Evolutionary conservation across 2,329 filamentous ascomycete genomes (phyloP).

Genomic region (Alternaria sp.): DNA sequence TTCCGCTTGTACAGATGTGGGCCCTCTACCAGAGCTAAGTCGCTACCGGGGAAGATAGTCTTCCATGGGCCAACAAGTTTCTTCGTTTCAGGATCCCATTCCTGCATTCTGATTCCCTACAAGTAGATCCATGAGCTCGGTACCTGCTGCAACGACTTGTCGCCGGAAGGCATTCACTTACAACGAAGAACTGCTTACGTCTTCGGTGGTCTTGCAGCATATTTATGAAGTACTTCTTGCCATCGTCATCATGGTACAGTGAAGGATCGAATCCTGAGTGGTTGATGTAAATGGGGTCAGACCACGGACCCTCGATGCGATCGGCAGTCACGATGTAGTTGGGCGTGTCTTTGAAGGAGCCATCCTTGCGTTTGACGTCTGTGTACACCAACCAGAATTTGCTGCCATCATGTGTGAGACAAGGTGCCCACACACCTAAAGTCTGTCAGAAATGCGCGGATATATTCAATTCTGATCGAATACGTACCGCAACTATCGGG

Average conservation of each 20-base stretch:
- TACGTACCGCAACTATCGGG: constrained; percentile 57
- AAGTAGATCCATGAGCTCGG: background rate
- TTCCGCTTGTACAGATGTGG: constrained; percentile 48
- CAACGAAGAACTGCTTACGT: constrained; percentile 55
- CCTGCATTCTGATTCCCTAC: constrained; percentile 61
- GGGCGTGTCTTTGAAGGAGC: constrained; percentile 68
- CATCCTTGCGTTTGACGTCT: constrained; percentile 71
- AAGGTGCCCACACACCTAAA: constrained; percentile 65
- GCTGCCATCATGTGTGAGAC: constrained; percentile 66
- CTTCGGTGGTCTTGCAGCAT: constrained; percentile 47
- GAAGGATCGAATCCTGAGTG: constrained; percentile 68
- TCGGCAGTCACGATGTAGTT: constrained; percentile 66
- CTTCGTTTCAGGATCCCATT: constrained; percentile 59
- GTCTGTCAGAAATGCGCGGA: background rate
- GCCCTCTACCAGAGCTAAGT: constrained; percentile 53
- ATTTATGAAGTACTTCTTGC: constrained; percentile 48
- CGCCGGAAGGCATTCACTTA: background rate
- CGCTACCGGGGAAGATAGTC: constrained; percentile 61
- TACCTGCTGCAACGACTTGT: background rate
- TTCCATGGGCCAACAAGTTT: constrained; percentile 63
- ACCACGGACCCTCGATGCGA: constrained; percentile 66
- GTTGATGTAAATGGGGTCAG: constrained; percentile 65
- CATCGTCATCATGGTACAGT: constrained; percentile 46
- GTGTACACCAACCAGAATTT: constrained; percentile 70
- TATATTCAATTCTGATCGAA: background rate